Base-by-base conservation (phyloP, 352 stramenopile species). In the Phytophthora aleatoria region DNA sequence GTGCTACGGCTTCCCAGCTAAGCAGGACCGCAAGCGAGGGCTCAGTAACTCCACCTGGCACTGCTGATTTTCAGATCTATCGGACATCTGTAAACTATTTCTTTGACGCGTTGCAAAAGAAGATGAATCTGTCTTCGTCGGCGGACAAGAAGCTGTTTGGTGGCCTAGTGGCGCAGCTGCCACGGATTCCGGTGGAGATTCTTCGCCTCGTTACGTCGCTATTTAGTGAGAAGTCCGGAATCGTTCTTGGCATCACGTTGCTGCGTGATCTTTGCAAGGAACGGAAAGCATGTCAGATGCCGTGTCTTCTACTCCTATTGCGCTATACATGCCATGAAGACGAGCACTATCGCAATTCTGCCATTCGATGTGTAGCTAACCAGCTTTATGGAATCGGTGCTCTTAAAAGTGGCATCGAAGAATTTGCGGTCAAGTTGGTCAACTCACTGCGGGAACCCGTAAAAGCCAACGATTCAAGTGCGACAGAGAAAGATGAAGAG, bases 291-390 rank as follows among this genome's bases (percentile, higher is more conserved):
- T 89, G 83, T 8, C 76, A 84, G 47, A 43, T 61, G 24, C 65
- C 81, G 15, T 83, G 79, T 26, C 67, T 94, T 43, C 62, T 72
- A 2, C 56, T 94, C n/a, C 55, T 94, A 43, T 71, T 94, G 48
- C 77, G 79, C n/a, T 92, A 75, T 54, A 86, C 83, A 5, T 89
- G 82, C 48, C 74, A 90, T 27, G 69, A 76, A 49, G 83, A 94
- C 20, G 81, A 90, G 24, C 71, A 73, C n/a, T 84, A 69, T 38
- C 85, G 85, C 41, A 92, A 88, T 63, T 79, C 75, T 47, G 71
- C 80, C 8, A 92, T 92, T 53, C 78, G 81, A 12, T 94, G 85
- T 54, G 79, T 94, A 13, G 85, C 81, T 12, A 94, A 94, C 43
- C 85, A 94, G 47, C 66, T 94, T 5, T 94, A 92, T 57, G 67